Percentiles rank a stretch among this genome's conserved stretches.
phyloP scores from a whole-genome alignment of 2,329 filamentous ascomycete genomes.

The Xylariaceae sp. region DNA sequence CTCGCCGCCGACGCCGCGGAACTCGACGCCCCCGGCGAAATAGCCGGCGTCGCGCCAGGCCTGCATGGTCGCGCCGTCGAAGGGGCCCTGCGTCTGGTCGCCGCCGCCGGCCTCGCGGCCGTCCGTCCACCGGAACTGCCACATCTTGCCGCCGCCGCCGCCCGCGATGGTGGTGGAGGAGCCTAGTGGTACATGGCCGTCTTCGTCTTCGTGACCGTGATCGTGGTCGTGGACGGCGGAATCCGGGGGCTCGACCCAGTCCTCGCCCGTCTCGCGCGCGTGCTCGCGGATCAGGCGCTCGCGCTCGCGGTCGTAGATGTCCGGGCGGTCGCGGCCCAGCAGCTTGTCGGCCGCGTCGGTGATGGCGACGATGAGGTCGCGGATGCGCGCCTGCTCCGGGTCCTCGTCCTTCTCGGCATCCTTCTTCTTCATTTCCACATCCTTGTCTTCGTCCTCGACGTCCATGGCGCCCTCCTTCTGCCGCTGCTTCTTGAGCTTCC shows the following conservation, averaged over 20 bases:
- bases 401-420: slow-evolving; percentile 54
- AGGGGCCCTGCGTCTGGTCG: slow-evolving; percentile 75
- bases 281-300: slow-evolving; percentile 80
- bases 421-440: slow-evolving; percentile 57
- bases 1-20: slow-evolving; percentile 53
- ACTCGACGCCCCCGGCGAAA: slow-evolving; percentile 84
- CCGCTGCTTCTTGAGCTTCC: slow-evolving; percentile 64
- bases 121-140: slow-evolving; percentile 92
- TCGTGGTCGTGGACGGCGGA: background rate
- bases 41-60: slow-evolving; percentile 90
- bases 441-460: slow-evolving; percentile 40
- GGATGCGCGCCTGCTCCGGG: slow-evolving; percentile 60
- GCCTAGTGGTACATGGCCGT: no score
- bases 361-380: slow-evolving; percentile 68
- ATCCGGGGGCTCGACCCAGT: slow-evolving; percentile 54
- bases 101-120: slow-evolving; percentile 72
- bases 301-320: slow-evolving; percentile 87
- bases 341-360: slow-evolving; percentile 87
- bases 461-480: slow-evolving; percentile 59
- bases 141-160: slow-evolving; percentile 40
- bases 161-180: slow-evolving; percentile 12
- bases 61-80: slow-evolving; percentile 76
- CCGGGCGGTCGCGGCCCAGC: slow-evolving; percentile 70
- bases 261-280: slow-evolving; percentile 75
- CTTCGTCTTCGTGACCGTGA: no score